phyloP scores from a whole-genome alignment of 805 yeast species.

The Pichia scutulata region DNA sequence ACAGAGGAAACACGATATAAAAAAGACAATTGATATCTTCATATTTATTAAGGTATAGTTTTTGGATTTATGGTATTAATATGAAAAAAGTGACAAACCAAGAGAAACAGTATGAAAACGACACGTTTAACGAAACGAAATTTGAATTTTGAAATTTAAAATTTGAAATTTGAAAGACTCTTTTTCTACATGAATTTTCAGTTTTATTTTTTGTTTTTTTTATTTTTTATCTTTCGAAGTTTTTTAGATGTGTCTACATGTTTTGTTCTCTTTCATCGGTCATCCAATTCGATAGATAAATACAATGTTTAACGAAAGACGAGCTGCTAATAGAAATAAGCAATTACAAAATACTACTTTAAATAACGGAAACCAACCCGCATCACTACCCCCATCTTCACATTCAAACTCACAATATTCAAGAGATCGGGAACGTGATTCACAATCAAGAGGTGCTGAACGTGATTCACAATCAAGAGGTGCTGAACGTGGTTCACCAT shows the following conservation, averaged over 20 bases:
- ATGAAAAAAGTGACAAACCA: neutral
- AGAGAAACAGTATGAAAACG: neutral
- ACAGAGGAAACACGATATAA: neutral
- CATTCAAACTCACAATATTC: neutral
- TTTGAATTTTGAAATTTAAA: no score
- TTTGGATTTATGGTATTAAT: neutral
- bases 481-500: neutral
- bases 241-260: neutral
- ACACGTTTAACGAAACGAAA: neutral
- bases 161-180: no score
- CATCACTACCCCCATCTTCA: neutral
- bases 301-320: conserved; percentile 17
- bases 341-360: neutral
- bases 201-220: neutral
- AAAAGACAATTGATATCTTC: conserved; percentile 1
- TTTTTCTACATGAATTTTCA: neutral
- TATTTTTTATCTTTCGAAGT: neutral
- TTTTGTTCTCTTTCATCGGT: neutral
- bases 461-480: neutral
- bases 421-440: neutral
- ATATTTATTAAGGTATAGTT: neutral
- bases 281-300: neutral
- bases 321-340: conserved; percentile 18
- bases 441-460: neutral
- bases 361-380: neutral